phyloP scores from a whole-genome alignment of 805 yeast species.

The Spathaspora sp. region DNA sequence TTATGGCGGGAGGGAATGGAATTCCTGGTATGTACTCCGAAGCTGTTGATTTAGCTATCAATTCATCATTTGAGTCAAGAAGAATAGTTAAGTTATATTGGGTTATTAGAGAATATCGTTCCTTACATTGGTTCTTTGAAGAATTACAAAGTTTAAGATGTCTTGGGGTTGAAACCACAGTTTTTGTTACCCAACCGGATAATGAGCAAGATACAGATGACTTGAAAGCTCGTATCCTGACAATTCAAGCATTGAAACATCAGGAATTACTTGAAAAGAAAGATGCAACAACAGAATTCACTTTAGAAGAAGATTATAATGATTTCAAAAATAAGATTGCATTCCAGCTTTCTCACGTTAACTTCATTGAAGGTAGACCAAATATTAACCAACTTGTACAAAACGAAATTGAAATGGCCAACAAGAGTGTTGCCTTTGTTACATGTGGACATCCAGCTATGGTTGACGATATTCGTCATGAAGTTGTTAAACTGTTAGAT shows the following conservation, averaged over 20 bases:
- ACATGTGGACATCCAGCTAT: slow-evolving; percentile 46
- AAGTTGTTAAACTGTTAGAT: slow-evolving; percentile 18
- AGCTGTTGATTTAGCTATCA: slow-evolving; percentile 13
- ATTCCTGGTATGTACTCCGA: slow-evolving; percentile 39
- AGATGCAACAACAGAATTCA: not conserved
- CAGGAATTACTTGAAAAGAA: not conserved
- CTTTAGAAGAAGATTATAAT: not conserved
- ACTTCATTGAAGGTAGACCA: slow-evolving; percentile 38
- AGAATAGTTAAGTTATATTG: slow-evolving; percentile 27
- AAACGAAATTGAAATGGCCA: slow-evolving; percentile 29
- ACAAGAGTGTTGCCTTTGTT: slow-evolving; percentile 40
- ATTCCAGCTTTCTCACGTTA: slow-evolving; percentile 5
- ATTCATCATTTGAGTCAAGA: not conserved
- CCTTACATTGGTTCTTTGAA: slow-evolving; percentile 36
- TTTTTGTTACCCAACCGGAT: slow-evolving; percentile 39
- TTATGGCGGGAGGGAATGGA: slow-evolving; percentile 39
- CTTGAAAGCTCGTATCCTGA: not conserved
- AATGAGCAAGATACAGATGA: not conserved
- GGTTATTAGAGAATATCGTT: slow-evolving; percentile 37
- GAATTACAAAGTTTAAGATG: slow-evolving; percentile 28
- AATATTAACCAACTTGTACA: slow-evolving; percentile 27
- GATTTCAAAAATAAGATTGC: slow-evolving; percentile 9
- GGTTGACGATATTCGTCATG: slow-evolving; percentile 28
- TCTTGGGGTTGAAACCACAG: slow-evolving; percentile 28
- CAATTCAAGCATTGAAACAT: not conserved